These are phyloP conservation scores for bread wheat (Triticum aestivum) DNA, from an alignment of 176 grass and related monocot genomes.

Conservation along the genomic window DNA sequence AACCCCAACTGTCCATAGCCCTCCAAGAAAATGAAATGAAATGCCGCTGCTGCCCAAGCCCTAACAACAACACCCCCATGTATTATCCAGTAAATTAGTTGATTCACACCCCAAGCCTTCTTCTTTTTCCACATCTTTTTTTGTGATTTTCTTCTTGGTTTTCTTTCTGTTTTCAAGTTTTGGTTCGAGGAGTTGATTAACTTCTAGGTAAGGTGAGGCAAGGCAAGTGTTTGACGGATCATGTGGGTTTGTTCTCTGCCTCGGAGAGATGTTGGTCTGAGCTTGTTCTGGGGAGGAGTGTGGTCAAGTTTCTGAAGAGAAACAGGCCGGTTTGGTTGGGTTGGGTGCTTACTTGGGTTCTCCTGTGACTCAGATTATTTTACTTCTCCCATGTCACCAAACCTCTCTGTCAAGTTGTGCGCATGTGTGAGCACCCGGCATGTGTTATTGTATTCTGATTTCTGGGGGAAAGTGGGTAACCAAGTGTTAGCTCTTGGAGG, in stretches of 20 bases:
- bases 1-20: conserved; percentile 77
- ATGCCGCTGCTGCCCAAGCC: neutral
- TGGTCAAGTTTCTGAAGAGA: conserved; percentile 91
- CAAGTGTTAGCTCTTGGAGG: conserved; percentile 51
- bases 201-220: conserved; percentile 26
- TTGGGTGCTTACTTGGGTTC: conserved; percentile 1
- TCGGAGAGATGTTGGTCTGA: conserved; percentile 55
- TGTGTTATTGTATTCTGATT: conserved; percentile 22
- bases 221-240: conserved; percentile 51
- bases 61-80: conserved; percentile 24
- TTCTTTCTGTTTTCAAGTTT: neutral
- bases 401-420: conserved; percentile 12
- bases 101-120: neutral
- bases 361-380: conserved; percentile 39
- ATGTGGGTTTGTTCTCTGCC: conserved; percentile 63
- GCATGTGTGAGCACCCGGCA: conserved; percentile 12
- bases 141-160: conserved; percentile 2
- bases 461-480: conserved; percentile 15
- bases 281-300: conserved; percentile 32
- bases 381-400: conserved; percentile 25
- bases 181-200: conserved; percentile 33
- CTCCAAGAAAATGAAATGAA: neutral
- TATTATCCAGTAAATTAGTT: conserved; percentile 57
- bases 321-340: conserved; percentile 61
- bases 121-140: neutral